phyloP scores from a whole-genome alignment of 2,329 filamentous ascomycete genomes.

The Epichloe festucae region DNA sequence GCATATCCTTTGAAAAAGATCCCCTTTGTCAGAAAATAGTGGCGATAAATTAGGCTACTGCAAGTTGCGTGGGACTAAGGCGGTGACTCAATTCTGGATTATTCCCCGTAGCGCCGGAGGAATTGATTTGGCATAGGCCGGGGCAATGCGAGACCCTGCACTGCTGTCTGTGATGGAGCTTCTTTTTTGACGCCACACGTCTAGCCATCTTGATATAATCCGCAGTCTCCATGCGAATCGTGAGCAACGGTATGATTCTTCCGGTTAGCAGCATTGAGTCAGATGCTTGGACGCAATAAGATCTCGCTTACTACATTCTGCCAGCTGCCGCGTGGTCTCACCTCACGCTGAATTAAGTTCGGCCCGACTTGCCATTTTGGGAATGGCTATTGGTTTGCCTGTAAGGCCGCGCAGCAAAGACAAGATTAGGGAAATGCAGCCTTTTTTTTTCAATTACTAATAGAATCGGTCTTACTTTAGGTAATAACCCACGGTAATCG shows the following conservation, averaged over 20 bases:
- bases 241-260: background rate
- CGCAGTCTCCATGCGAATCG: background rate
- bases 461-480: too few relatives aligned
- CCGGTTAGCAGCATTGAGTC: background rate
- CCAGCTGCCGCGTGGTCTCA: background rate
- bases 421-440: background rate
- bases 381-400: background rate
- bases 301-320: too few relatives aligned
- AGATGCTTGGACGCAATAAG: background rate
- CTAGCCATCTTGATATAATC: background rate
- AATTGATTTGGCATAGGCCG: background rate
- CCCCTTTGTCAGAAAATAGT: too few relatives aligned
- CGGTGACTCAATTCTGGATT: background rate
- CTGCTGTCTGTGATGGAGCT: background rate
- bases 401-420: too few relatives aligned
- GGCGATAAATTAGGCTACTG: too few relatives aligned
- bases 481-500: too few relatives aligned
- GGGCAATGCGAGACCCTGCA: background rate
- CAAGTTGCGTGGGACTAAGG: background rate
- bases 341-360: background rate
- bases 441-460: background rate
- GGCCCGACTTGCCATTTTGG: background rate
- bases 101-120: background rate
- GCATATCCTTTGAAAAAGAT: background rate
- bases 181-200: background rate